Evolutionary conservation across 352 stramenopile genomes (phyloP), one percentile per base, ranked within the genome.

Genomic region (Globisporangium spinosum): DNA sequence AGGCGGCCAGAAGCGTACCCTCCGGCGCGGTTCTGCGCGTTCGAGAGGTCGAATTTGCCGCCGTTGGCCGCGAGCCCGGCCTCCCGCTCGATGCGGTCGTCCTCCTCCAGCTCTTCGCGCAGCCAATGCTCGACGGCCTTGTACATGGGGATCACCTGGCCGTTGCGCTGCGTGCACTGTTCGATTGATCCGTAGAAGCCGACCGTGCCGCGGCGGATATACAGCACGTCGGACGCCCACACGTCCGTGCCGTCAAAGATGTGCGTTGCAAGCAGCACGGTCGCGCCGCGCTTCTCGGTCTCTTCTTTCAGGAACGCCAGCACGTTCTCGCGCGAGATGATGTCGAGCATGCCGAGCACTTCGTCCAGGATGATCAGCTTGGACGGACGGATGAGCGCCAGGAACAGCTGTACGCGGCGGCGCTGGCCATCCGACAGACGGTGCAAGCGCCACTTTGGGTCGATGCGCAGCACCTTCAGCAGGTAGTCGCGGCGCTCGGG

Each of bases 201-300:
- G 15, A 94, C 68, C 0, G 67, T 75, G 9, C 83, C 83, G 6
- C 76, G 72, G 45, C 80, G 80, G 32, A 99, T 78, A 75, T 98
- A 99, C 47, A 97, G 84, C 32, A 98, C 80, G 78, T 99, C 89
- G 0, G 96, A 90, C 10, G 93, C 95, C 97, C 96, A 99, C 20
- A 97, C 83, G 71, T 99, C 97, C 59, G 98, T 91, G 54, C 96
- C 96, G 76, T 99, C 97, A 78, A 99, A 99, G 65, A 99, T 99
- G 80, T 99, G 97, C 15, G 97, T 93, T 43, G 86, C 86, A 12
- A 94, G 72, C 53, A 94, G 47, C 65, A 94, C 86, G 7, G 86
- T 94, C 4, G 86, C 82, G 35, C 76, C 67, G 34, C 81, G 77
- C 9, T 38, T 69, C 65, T 89, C 83, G 25, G 79, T 90, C 70